Percentiles rank a stretch among this genome's conserved stretches.
Evolutionary conservation across 257 asterid species (phyloP).

Genomic region (Salvia hispanica): DNA sequence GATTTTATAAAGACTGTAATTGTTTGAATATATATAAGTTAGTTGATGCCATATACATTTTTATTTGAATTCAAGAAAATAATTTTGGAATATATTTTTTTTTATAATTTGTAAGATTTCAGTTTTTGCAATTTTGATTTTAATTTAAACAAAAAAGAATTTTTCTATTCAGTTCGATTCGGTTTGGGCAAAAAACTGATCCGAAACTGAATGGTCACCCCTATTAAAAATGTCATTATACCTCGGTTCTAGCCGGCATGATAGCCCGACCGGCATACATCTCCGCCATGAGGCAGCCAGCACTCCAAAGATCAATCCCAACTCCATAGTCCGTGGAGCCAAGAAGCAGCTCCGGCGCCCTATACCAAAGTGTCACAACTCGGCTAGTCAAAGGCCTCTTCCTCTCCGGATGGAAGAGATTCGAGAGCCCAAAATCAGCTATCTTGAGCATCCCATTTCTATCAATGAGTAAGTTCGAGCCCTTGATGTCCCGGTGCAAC

Average conservation of each 20-base stretch:
- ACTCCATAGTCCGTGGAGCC: constrained; percentile 78
- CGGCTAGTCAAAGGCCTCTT: constrained; percentile 65
- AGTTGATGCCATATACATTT: too few species aligned
- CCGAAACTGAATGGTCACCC: too few species aligned
- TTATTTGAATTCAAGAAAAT: too few species aligned
- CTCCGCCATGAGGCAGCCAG: constrained; percentile 89
- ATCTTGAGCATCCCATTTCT: constrained; percentile 69
- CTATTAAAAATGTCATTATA: constrained; percentile 19
- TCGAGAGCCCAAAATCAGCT: constrained; percentile 85
- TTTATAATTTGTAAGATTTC: too few species aligned
- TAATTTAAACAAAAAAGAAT: too few species aligned
- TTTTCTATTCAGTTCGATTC: too few species aligned
- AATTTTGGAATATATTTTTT: too few species aligned
- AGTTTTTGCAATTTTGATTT: too few species aligned
- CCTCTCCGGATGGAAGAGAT: constrained; percentile 46
- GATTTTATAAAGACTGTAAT: too few species aligned
- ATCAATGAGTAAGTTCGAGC: constrained; percentile 73
- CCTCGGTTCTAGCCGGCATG: constrained; percentile 87
- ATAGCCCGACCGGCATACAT: constrained; percentile 79
- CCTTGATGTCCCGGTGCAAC: constrained; percentile 82
- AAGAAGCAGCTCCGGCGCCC: constrained; percentile 80
- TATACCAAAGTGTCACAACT: constrained; percentile 88
- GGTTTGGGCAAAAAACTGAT: too few species aligned
- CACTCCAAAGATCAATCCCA: constrained; percentile 90
- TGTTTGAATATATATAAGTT: too few species aligned